phyloP scores from a whole-genome alignment of 345 rosid species.

The Salix viminalis region DNA sequence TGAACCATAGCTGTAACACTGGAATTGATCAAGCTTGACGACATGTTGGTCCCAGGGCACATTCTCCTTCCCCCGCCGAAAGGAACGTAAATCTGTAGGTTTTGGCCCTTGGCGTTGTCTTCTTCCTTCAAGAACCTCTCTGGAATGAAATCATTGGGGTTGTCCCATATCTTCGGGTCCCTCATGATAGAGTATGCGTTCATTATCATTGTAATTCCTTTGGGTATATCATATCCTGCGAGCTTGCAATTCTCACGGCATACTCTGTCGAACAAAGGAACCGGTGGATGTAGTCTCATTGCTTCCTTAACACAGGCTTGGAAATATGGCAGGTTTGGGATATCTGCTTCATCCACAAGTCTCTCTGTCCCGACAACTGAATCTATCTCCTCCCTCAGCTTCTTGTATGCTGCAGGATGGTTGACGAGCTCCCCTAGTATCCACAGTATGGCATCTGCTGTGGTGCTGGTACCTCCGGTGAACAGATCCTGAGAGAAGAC shows the following conservation, averaged over 20 bases:
- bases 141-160: conserved; percentile 13
- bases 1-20: conserved; percentile 16
- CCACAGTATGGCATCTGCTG: conserved; percentile 20
- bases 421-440: conserved; percentile 10
- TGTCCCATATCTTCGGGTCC: conserved; percentile 13
- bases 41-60: conserved; percentile 10
- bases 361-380: background rate
- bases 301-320: conserved; percentile 20
- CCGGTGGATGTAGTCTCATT: conserved; percentile 8
- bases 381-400: conserved; percentile 14
- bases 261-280: background rate
- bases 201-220: background rate
- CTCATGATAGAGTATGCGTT: conserved; percentile 16
- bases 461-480: conserved; percentile 18
- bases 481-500: conserved; percentile 8
- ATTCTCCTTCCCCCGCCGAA: conserved; percentile 20
- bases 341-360: conserved; percentile 17
- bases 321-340: conserved; percentile 11
- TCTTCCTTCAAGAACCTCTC: conserved; percentile 14
- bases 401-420: conserved; percentile 16
- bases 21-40: background rate
- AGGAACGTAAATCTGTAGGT: background rate
- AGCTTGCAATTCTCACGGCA: conserved; percentile 9
- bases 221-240: conserved; percentile 12
- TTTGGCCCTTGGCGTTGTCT: background rate